A percentile compares a stretch with the other conserved stretches of the same genome.
Evolutionary conservation across 129 eudicot species (phyloP).

Genomic region (Flaveria trinervia): DNA sequence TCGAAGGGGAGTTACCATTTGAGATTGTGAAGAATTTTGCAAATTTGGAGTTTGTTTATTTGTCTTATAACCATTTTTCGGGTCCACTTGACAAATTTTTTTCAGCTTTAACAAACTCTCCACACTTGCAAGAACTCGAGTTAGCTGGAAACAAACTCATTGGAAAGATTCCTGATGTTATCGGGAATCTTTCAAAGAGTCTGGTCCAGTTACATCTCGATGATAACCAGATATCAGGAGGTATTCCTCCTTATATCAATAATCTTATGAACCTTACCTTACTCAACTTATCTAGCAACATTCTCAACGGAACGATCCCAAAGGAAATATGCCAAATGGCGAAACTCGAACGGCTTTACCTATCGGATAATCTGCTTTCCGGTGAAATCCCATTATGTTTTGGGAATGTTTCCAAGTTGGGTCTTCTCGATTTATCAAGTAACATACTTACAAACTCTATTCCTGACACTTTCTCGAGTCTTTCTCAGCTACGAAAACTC

Average conservation of each 20-base stretch:
- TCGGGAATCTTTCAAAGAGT: slow-evolving; percentile 56
- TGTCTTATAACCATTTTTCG: slow-evolving; percentile 67
- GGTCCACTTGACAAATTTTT: slow-evolving; percentile 66
- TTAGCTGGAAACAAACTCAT: slow-evolving; percentile 68
- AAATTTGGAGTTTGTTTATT: slow-evolving; percentile 55
- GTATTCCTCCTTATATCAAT: slow-evolving; percentile 64
- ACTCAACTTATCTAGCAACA: slow-evolving; percentile 64
- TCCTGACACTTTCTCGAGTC: slow-evolving; percentile 67
- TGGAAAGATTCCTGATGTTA: slow-evolving; percentile 62
- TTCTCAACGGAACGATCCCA: slow-evolving; percentile 59
- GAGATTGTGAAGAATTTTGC: slow-evolving; percentile 53
- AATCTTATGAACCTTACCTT: slow-evolving; percentile 75
- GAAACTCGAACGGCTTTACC: slow-evolving; percentile 65
- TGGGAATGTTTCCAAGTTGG: slow-evolving; percentile 62
- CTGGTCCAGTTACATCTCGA: slow-evolving; percentile 68
- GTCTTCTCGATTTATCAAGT: slow-evolving; percentile 75
- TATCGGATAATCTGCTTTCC: slow-evolving; percentile 63
- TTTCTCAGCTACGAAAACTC: slow-evolving; percentile 64
- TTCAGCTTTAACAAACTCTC: slow-evolving; percentile 53
- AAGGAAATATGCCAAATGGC: slow-evolving; percentile 47
- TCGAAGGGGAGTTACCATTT: slow-evolving; percentile 64
- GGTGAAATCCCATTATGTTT: slow-evolving; percentile 64
- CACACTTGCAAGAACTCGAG: slow-evolving; percentile 76
- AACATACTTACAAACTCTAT: slow-evolving; percentile 63
- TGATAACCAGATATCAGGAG: slow-evolving; percentile 60